Evolutionary conservation across 1,284 basidiomycete species (phyloP), one percentile per base, ranked within the genome.

Genomic region (Pseudozyma flocculosa): DNA sequence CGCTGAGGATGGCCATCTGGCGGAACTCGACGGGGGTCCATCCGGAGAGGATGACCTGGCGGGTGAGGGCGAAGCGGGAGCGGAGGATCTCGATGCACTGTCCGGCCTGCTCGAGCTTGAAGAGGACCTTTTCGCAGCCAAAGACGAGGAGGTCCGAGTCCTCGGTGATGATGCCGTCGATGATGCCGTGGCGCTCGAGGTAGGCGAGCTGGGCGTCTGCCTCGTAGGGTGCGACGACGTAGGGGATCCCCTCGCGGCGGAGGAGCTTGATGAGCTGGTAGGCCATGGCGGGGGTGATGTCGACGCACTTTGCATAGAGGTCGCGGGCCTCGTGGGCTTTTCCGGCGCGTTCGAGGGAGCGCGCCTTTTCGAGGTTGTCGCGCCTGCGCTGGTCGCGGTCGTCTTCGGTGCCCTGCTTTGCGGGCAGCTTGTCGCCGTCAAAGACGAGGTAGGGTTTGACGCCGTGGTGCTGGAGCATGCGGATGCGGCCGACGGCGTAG

Each of bases 101-200:
- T 29, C 85, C 87, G 11, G 73, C 65, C 18, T 68, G 61, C 19
- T 75, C 69, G 29, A 78, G 60, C 50, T 78, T 78, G 64, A 75
- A 76, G n/a, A 78, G 54, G 19, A 76, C 64, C 37, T 84, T 88
- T 66, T 84, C 84, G 80, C 92, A 95, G 14, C 94, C 95, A 75
- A 96, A 98, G 37, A 98, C 93, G 61, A 98, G 87, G 45, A 99
- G 82, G 80, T 99, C 95, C 5, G 94, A 97, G 80, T 98, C 95
- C 79, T 99, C 95, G 1, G 95, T 97, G 69, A 99, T 85, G 76
- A 99, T 88, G 3, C 87, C 95, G 76, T 95, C 88, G 45, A 95
- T 90, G 44, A 90, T 75, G 14, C 90, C 89, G 40, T 82, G 80
- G 41, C 85, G 85, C 76, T 98, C 95, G 43, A 99, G 83, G 79